Evolutionary conservation across 495 filamentous ascomycete species (phyloP).

Genomic region (Penicillium parvum): DNA sequence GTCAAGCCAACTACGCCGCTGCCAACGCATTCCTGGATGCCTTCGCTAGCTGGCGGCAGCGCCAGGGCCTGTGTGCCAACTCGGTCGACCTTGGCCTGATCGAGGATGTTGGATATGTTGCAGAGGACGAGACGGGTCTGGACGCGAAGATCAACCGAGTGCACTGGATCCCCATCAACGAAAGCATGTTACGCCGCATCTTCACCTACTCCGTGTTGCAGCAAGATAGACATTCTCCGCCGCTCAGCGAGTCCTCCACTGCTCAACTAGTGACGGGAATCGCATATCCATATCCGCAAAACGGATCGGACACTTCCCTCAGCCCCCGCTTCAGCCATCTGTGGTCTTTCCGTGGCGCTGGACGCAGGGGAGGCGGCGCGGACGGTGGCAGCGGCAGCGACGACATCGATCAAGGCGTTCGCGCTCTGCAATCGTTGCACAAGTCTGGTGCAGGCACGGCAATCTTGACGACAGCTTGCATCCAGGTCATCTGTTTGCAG

Average conservation of each 20-base stretch:
- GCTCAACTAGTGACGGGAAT: neutral
- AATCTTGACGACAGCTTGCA: neutral
- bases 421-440: too few species aligned
- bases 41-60: conserved; percentile 27
- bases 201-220: conserved; percentile 1
- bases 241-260: neutral
- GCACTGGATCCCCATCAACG: neutral
- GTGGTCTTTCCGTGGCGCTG: too few species aligned
- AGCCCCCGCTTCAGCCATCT: neutral
- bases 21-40: conserved; percentile 34
- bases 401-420: neutral
- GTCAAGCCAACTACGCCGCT: conserved; percentile 35
- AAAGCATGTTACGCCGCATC: neutral
- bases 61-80: conserved; percentile 22
- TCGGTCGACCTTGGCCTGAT: conserved; percentile 20
- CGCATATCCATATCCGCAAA: neutral
- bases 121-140: conserved; percentile 19
- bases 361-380: neutral
- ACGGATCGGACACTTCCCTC: neutral
- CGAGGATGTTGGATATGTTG: conserved; percentile 26
- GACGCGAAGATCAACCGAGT: neutral
- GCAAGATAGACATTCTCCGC: neutral
- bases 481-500: neutral
- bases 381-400: neutral
- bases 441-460: too few species aligned